A percentile compares a stretch with the other conserved stretches of the same genome.
phyloP scores from a whole-genome alignment of 2,329 filamentous ascomycete species.

The Apiospora hydei region DNA sequence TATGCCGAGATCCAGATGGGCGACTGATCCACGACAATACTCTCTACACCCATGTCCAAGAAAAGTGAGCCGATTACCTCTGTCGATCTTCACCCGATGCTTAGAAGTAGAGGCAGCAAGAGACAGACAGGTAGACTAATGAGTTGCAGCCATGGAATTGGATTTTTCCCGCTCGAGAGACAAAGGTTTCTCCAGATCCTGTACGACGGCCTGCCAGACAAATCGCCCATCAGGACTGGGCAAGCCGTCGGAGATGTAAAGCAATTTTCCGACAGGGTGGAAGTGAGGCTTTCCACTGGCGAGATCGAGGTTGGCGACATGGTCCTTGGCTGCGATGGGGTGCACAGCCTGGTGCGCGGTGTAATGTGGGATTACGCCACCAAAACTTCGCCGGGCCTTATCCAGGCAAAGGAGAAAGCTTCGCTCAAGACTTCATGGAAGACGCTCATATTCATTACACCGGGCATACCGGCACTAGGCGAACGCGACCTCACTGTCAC shows the following conservation, averaged over 20 bases:
- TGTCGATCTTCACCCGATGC: too few species aligned
- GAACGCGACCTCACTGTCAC: constrained; percentile 23
- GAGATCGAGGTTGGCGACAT: constrained; percentile 29
- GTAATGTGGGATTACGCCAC: constrained; percentile 38
- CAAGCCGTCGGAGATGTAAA: constrained; percentile 24
- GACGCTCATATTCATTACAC: constrained; percentile 31
- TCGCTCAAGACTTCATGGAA: neutral
- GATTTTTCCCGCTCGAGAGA: neutral
- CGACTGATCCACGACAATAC: too few species aligned
- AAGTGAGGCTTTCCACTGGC: constrained; percentile 29
- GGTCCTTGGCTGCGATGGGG: constrained; percentile 31
- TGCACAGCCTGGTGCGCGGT: constrained; percentile 27
- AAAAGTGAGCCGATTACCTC: too few species aligned
- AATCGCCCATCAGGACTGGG: constrained; percentile 19
- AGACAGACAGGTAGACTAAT: neutral
- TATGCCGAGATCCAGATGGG: too few species aligned
- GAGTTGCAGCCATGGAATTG: neutral
- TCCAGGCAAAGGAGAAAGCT: constrained; percentile 31
- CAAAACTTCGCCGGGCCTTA: constrained; percentile 28
- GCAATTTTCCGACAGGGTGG: constrained; percentile 13
- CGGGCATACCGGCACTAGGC: constrained; percentile 26
- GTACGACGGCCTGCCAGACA: constrained; percentile 24
- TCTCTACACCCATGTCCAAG: too few species aligned
- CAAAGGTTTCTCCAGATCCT: constrained; percentile 1
- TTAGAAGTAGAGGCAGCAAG: too few species aligned